Base-by-base conservation (phyloP, 2,329 filamentous ascomycete species). In the Lojkania enalia region DNA sequence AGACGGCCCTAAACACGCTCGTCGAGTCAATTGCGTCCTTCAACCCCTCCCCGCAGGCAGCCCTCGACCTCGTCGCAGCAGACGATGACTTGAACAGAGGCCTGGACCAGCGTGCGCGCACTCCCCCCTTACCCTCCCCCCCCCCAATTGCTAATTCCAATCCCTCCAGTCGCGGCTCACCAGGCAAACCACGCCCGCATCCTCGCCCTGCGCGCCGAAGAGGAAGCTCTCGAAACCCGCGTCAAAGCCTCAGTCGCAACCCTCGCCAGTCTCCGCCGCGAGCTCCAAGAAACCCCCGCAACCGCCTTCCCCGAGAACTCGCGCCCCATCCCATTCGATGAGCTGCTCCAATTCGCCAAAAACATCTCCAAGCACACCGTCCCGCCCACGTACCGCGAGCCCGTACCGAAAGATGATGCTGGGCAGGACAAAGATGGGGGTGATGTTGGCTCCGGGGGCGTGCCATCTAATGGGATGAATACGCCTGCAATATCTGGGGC, bases 21-120 rank as follows among this genome's bases (percentile, higher is more conserved):
- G 85, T 90, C 56, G 87, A 90, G 65, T 91, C 88, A 0, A 86
- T 95, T 51, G 79, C 87, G 4, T 87, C 89, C 53, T 92, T 91
- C 71, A 89, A 90, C 60, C 88, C 89, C 0, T 88, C 86, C 5
- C 74, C 81, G 3, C 70, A 77, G 25, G 81, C 85, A 19, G 87
- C 86, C 4, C 74, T 81, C 44, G 86, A 90, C 52, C 81, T 95
- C 7, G 75, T 87, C 14, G 74, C 77, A 5, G 88, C 88, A 18
- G 87, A 95, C 63, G 74, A 78, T 31, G 82, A 85, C 48, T 78
- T 95, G 33, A 79, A 75, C 55, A 74, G 77, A 52, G 83, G 86
- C 3, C 75, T 95, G 2, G 78, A 84, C 56, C 75, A 86, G 66
- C 73, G 87, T 88, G 74, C 42, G 57, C 42, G 25, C 18, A 12